phyloP scores from a whole-genome alignment of 139 green algal genomes.

The Yamagishiella unicocca region DNA sequence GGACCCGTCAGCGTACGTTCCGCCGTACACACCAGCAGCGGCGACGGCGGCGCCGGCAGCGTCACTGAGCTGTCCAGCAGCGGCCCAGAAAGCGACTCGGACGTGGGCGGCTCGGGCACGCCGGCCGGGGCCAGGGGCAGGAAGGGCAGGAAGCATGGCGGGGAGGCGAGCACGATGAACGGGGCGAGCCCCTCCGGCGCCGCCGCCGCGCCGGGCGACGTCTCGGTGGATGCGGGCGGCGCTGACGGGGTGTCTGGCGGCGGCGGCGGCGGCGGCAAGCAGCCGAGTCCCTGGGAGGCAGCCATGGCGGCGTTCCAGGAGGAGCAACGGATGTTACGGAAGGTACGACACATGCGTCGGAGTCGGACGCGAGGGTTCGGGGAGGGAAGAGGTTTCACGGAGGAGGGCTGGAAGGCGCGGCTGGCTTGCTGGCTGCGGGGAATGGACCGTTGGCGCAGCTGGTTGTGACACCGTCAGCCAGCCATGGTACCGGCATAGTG shows the following conservation, averaged over 20 bases:
- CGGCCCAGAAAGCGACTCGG: neutral
- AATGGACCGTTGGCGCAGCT: too few relatives aligned
- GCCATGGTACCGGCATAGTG: too few relatives aligned
- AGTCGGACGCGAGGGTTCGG: too few relatives aligned
- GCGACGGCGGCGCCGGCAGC: neutral
- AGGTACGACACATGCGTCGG: too few relatives aligned
- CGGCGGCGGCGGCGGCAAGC: slow-evolving; percentile 16
- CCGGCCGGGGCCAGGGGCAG: neutral
- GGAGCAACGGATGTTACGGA: slow-evolving; percentile 49
- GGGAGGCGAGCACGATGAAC: neutral
- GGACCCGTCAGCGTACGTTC: neutral
- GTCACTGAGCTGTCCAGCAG: neutral
- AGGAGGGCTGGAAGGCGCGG: too few relatives aligned
- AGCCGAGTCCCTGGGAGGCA: slow-evolving; percentile 49
- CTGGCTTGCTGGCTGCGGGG: too few relatives aligned
- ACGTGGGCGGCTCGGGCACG: neutral
- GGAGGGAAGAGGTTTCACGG: too few relatives aligned
- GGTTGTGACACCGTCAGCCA: too few relatives aligned
- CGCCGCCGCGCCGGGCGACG: neutral
- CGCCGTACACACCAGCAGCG: neutral
- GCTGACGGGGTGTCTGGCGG: neutral
- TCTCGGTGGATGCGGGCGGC: neutral
- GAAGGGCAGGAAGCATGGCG: neutral
- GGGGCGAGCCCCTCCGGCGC: neutral
- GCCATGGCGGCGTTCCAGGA: slow-evolving; percentile 52